phyloP scores from a whole-genome alignment of 495 filamentous ascomycete species.

The Talaromyces stipitatus region DNA sequence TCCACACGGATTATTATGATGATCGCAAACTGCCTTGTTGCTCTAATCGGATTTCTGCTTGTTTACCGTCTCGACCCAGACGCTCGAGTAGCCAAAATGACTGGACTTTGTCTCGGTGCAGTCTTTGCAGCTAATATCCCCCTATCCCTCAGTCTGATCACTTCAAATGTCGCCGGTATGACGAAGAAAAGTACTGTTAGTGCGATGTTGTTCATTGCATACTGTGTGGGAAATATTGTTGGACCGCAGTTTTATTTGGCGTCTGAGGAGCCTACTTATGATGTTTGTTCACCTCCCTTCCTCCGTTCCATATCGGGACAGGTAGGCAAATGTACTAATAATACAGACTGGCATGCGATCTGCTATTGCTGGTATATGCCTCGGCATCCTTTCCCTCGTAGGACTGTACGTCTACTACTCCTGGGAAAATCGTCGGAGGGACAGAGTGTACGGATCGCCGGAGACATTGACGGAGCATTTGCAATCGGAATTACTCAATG shows the following conservation, averaged over 20 bases:
- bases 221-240: conserved; percentile 33
- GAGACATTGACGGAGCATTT: conserved; percentile 17
- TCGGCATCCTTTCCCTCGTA: conserved; percentile 21
- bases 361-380: conserved; percentile 20
- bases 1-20: conserved; percentile 25
- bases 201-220: conserved; percentile 28
- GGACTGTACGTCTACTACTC: conserved; percentile 20
- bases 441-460: conserved; percentile 18
- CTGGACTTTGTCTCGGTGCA: conserved; percentile 45
- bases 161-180: conserved; percentile 55
- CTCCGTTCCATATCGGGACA: no score
- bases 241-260: conserved; percentile 29
- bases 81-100: conserved; percentile 44
- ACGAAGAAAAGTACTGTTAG: conserved; percentile 52
- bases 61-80: conserved; percentile 49
- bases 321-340: neutral
- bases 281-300: conserved; percentile 11
- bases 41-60: conserved; percentile 50
- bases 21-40: conserved; percentile 21
- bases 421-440: conserved; percentile 22
- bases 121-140: conserved; percentile 49
- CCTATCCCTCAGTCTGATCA: conserved; percentile 44
- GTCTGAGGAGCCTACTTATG: conserved; percentile 25
- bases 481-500: conserved; percentile 25
- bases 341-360: conserved; percentile 27